Base-by-base conservation (phyloP, 1,284 basidiomycete species). In the Afroboletus lepidellus region DNA sequence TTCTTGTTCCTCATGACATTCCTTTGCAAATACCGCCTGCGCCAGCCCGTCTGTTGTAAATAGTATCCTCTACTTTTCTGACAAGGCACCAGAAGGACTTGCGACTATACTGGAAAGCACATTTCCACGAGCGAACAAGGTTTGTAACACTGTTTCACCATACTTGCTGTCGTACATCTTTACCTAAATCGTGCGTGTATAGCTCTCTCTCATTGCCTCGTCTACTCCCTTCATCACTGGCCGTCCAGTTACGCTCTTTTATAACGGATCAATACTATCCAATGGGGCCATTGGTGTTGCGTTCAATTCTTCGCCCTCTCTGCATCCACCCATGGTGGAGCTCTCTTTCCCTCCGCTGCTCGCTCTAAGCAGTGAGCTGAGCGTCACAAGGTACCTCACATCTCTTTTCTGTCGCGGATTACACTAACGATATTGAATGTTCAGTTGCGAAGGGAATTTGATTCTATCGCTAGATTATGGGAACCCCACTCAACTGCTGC, bases 221-320 rank as follows among this genome's bases (percentile, higher is more conserved):
- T 86, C 88, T 0, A 95, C 93, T 0, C 92, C 92, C 0, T 95
- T 95, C 67, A 74, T 92, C 20, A 94, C 91, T 0, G 90, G 90
- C 11, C 75, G 87, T 20, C 87, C 88, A 2, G 82, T 87, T 44
- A 94, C 92, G 0, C 72, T 95, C 2, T 84, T 93, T 58, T 71
- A 80, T 56, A 80, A 84, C 47, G 72, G 74, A 27, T 63, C 75
- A 3, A 77, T 91, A 21, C 69, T 80, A 57, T 81, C 79, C 0
- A 71, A 79, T 1, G 93, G 93, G 6, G 85, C 89, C 0, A 80
- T 95, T 3, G 92, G 91, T 0, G 55, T 94, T 9, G 88, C 81
- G 2, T 57, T 92, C 50, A 67, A 64, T 30, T 56, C 69, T 3
- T 47, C 60, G 5, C 13, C 36, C 37, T 51, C 58, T 8, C 60